phyloP scores from a whole-genome alignment of 768 basidiomycete species.

The Tephrocybe rancida region DNA sequence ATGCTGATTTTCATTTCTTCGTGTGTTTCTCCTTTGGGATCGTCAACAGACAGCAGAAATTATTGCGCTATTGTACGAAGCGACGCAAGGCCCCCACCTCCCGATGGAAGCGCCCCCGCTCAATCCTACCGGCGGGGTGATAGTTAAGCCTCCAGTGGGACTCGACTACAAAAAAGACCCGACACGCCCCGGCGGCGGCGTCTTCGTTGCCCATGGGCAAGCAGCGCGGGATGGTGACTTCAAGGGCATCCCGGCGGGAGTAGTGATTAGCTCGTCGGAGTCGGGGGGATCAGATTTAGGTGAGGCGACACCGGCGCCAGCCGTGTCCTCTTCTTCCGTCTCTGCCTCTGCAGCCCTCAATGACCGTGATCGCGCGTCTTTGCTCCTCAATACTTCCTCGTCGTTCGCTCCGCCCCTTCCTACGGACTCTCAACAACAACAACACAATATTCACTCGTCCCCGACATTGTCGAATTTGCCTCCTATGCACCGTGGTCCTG shows the following conservation, averaged over 20 bases:
- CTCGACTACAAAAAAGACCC: constrained; percentile 81
- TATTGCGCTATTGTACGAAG: constrained; percentile 88
- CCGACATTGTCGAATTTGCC: constrained; percentile 16
- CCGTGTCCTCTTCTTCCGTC: constrained; percentile 21
- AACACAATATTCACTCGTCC: constrained; percentile 1
- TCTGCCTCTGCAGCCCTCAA: constrained; percentile 28
- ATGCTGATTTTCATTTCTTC: constrained; percentile 10
- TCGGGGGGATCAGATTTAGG: constrained; percentile 43
- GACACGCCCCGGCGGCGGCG: constrained; percentile 82
- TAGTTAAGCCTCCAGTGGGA: constrained; percentile 50
- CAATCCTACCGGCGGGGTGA: constrained; percentile 79
- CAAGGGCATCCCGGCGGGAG: constrained; percentile 57
- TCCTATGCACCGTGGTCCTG: constrained; percentile 16
- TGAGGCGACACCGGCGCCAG: constrained; percentile 26
- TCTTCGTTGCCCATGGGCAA: constrained; percentile 70
- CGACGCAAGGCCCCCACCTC: constrained; percentile 74
- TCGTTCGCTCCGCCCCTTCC: constrained; percentile 37
- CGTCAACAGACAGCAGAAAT: constrained; percentile 81
- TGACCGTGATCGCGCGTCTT: constrained; percentile 35
- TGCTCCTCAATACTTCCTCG: constrained; percentile 32
- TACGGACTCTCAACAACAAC: constrained; percentile 5
- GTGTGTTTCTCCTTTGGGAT: constrained; percentile 8
- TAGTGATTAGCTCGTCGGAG: constrained; percentile 51
- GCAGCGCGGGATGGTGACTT: constrained; percentile 45
- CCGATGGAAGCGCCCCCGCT: constrained; percentile 62